A percentile compares a stretch with the other conserved stretches of the same genome.
Conservation (phyloP, 228 moss, liverwort and hornwort genomes). For the Sphagnum magellanicum region DNA sequence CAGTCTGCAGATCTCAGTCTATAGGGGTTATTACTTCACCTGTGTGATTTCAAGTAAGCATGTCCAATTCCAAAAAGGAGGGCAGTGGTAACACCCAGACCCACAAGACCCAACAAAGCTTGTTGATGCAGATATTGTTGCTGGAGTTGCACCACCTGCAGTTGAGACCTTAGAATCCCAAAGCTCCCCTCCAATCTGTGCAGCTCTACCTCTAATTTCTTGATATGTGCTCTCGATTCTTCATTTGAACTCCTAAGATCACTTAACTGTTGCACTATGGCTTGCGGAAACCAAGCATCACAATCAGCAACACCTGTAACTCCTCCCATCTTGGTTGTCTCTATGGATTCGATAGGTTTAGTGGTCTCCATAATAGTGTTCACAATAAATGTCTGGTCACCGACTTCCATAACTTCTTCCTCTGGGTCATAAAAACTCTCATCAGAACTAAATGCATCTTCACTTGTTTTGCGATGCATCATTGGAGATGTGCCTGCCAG, state of each 20-base stretch:
- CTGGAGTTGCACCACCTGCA: conserved; percentile 32
- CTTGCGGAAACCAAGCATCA: conserved; percentile 27
- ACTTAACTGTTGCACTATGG: conserved; percentile 29
- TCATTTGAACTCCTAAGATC: conserved; percentile 32
- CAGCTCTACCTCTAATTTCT: conserved; percentile 14
- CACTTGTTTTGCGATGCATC: conserved; percentile 1
- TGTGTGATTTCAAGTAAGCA: conserved; percentile 19
- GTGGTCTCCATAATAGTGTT: conserved; percentile 26
- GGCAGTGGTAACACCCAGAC: conserved; percentile 33
- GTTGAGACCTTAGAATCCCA: conserved; percentile 6
- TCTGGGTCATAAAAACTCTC: conserved; percentile 1
- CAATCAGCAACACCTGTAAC: conserved; percentile 27
- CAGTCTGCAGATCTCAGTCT: no score
- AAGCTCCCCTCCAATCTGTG: conserved; percentile 2
- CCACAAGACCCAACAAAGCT: conserved; percentile 32
- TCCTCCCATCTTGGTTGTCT: conserved; percentile 24
- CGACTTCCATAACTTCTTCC: conserved; percentile 13
- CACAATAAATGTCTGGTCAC: conserved; percentile 38
- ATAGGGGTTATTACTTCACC: neutral
- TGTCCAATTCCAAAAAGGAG: conserved; percentile 35
- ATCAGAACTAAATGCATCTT: conserved; percentile 3
- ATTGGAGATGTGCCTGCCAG: conserved; percentile 19
- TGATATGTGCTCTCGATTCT: conserved; percentile 29
- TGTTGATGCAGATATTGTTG: conserved; percentile 17
- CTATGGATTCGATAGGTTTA: conserved; percentile 12